Evolutionary conservation across 2,329 filamentous ascomycete genomes (phyloP).

Genomic region (Hortaea werneckii): DNA sequence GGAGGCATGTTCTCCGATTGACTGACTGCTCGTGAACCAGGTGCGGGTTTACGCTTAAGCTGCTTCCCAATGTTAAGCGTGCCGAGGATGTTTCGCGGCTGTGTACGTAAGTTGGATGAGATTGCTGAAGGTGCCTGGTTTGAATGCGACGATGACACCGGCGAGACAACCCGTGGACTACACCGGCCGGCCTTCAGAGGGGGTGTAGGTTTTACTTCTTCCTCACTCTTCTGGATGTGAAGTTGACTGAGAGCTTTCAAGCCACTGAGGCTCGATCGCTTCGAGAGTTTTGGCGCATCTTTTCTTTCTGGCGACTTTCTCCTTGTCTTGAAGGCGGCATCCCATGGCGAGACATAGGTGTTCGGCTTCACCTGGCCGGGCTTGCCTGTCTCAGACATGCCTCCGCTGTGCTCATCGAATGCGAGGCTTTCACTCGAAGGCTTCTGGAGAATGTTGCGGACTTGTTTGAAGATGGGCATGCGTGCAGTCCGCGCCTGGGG

Average conservation of each 20-base stretch:
- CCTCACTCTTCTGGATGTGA: slow-evolving; percentile 13
- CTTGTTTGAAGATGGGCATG: slow-evolving; percentile 25
- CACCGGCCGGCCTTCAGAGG: slow-evolving; percentile 1
- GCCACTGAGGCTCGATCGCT: not conserved
- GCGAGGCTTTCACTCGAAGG: slow-evolving; percentile 11
- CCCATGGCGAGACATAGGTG: slow-evolving; percentile 10
- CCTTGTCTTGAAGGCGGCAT: slow-evolving; percentile 9
- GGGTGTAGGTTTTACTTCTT: slow-evolving; percentile 9
- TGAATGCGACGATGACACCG: slow-evolving; percentile 15
- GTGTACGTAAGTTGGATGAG: slow-evolving; percentile 1
- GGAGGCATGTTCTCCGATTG: slow-evolving; percentile 11
- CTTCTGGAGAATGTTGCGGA: slow-evolving; percentile 23
- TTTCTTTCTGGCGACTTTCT: slow-evolving; percentile 7
- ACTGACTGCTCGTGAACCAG: not conserved
- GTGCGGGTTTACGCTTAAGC: slow-evolving; percentile 20
- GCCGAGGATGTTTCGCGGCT: not conserved
- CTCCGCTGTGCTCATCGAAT: slow-evolving; percentile 13
- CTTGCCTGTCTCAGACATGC: slow-evolving; percentile 8
- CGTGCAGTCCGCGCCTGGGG: slow-evolving; percentile 15
- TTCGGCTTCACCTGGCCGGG: slow-evolving; percentile 10
- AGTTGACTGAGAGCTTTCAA: slow-evolving; percentile 5
- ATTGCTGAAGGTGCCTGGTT: slow-evolving; percentile 4
- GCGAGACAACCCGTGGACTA: slow-evolving; percentile 5
- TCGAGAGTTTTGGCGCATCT: slow-evolving; percentile 2
- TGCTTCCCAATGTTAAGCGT: not conserved